phyloP scores from a whole-genome alignment of 805 yeast species.

The Sugiyamaella valdiviana region DNA sequence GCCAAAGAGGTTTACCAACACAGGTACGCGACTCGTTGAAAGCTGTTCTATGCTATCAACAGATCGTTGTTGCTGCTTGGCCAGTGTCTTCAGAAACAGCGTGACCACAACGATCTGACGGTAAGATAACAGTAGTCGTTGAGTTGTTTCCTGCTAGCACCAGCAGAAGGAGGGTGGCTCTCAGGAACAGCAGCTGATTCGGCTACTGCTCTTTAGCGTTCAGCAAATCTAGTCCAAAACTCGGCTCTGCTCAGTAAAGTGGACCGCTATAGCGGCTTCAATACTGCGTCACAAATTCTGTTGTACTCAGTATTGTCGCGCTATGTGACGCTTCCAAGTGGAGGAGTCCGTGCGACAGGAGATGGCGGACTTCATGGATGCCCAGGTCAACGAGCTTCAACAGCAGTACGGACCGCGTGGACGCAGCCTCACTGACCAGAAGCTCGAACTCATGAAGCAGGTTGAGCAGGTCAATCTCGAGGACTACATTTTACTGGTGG shows the following conservation, averaged over 20 bases:
- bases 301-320: conserved; percentile 28
- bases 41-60: conserved; percentile 46
- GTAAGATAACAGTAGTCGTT: background rate
- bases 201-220: conserved; percentile 44
- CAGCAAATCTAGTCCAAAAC: conserved; percentile 26
- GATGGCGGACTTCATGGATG: conserved; percentile 28
- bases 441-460: conserved; percentile 18
- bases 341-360: conserved; percentile 23
- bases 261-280: conserved; percentile 38
- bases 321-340: conserved; percentile 21
- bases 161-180: conserved; percentile 36
- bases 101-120: conserved; percentile 28
- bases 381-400: conserved; percentile 25
- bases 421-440: conserved; percentile 20
- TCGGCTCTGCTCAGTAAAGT: conserved; percentile 36
- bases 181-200: conserved; percentile 45
- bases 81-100: conserved; percentile 40
- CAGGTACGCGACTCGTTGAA: conserved; percentile 41
- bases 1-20: no score
- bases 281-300: conserved; percentile 29
- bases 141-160: no score
- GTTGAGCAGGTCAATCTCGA: conserved; percentile 1
- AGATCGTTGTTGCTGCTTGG: conserved; percentile 46
- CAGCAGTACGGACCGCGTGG: conserved; percentile 23
- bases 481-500: conserved; percentile 4